Base-by-base conservation (phyloP, 1,284 basidiomycete species). In the Rugosomyces carneus region DNA sequence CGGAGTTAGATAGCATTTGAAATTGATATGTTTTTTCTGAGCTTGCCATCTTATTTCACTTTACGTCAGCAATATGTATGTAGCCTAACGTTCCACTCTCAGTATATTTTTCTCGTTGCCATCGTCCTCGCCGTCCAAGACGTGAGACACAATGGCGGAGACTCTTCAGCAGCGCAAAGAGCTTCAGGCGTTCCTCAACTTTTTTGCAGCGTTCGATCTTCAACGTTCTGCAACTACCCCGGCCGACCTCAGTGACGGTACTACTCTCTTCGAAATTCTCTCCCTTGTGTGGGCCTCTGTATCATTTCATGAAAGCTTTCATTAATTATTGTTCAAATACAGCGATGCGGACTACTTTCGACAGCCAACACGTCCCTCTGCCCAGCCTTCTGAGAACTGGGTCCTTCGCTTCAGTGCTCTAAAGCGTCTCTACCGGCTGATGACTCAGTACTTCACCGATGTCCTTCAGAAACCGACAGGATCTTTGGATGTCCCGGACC, bases 371-470 rank as follows among this genome's bases (percentile, higher is more conserved):
- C 76, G 78, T 15, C 67, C 76, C 13, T 70, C 78, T 2, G 63
- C 73, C 9, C 81, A 81, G 50, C 73, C 70, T 1, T 79, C 85
- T 18, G 91, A 92, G 60, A 93, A 89, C 66, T 93, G 90, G 91
- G 87, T 92, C 44, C 66, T 93, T 37, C 81, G 88, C n/a, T 89
- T 93, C 63, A 83, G 76, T 60, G 67, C 85, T 11, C 75, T 93
- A 50, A 93, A 94, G 60, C 80, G 87, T 16, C 75, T 93, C 36
- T 93, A 89, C 65, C 78, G 91, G 45, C 77, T 93, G 37, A 85
- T 93, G 73, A 87, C 87, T 1, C 89, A 92, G 60, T 93, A 93
- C 61, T 87, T 89, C 57, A 75, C 84, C 45, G 84, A 90, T 60
- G 76, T 88, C 2, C 72, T 91, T 10, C 81, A 84, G 60, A 84